These are phyloP conservation scores for grape (Vitis vinifera) DNA, from an alignment of 164 flowering plant species.

Conservation along the genomic window ASM3070453v1 NC_081815.1:15086001-15086500, in stretches of 20 bases:
- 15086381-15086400: conserved; percentile 4
- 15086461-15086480: conserved; percentile 9
- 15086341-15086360: conserved; percentile 3
- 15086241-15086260: neutral
- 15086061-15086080: conserved; percentile 70
- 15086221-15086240: neutral
- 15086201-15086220: conserved; percentile 5
- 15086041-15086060: conserved; percentile 49
- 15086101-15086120: conserved; percentile 64
- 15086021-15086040: conserved; percentile 43
- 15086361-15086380: conserved; percentile 6
- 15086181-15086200: conserved; percentile 7
- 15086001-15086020: neutral
- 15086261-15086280: neutral
- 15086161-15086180: conserved; percentile 9
- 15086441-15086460: conserved; percentile 4
- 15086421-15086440: conserved; percentile 9
- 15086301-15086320: conserved; percentile 4
- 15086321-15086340: neutral
- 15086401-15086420: neutral
- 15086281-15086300: conserved; percentile 1
- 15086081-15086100: conserved; percentile 63
- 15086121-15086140: conserved; percentile 73
- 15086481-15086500: conserved; percentile 2
- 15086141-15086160: conserved; percentile 48